Base-by-base conservation (phyloP, 2,329 filamentous ascomycete species). In the Westerdykella sp. region DNA sequence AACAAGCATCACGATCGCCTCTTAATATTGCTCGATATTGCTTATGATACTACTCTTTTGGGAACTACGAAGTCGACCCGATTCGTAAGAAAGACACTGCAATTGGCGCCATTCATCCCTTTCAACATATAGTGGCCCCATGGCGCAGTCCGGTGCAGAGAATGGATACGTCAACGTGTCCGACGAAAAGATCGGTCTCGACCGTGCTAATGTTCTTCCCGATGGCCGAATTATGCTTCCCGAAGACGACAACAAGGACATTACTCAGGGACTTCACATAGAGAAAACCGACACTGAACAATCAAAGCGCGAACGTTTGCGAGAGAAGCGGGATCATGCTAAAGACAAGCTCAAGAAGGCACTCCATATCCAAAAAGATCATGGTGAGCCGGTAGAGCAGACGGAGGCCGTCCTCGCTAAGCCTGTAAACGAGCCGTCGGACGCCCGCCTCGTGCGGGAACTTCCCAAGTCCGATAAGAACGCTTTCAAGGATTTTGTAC, bases 401-500 rank as follows among this genome's bases (percentile, higher is more conserved):
- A 30, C 47, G 11, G 37, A 41, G 2, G 37, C 51, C 11, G 43
- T 56, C 2, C 50, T 62, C 12, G 58, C 47, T 23, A 47, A 55
- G 18, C 34, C 39, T 1, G 37, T 44, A 3, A 36, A 45, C 1
- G 45, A 50, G 14, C 9, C 42, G 5, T 55, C 58, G 4, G 45
- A 49, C 13, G 58, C 58, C 2, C 48, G 57, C 0, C 51, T 59
- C 7, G 43, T 45, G 2, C 39, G 51, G 13, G 40, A 48, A n/a
- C 39, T 46, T 2, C 53, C 53, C 1, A 40, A 40, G 23, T 42
- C 50, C 12, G 55, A 62, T 13, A 59, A 57, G 21, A 40, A 45
- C 7, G 56, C 49, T 0, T 14, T 62, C 6, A 59, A 60, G 23
- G 56, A 60, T 15, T 45, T 61, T 5, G 2, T 57, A 1, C 55